These are phyloP conservation scores for Mortierella sp. DNA, from an alignment of 371 early-diverging fungal species.

Conservation along the genomic window DNA sequence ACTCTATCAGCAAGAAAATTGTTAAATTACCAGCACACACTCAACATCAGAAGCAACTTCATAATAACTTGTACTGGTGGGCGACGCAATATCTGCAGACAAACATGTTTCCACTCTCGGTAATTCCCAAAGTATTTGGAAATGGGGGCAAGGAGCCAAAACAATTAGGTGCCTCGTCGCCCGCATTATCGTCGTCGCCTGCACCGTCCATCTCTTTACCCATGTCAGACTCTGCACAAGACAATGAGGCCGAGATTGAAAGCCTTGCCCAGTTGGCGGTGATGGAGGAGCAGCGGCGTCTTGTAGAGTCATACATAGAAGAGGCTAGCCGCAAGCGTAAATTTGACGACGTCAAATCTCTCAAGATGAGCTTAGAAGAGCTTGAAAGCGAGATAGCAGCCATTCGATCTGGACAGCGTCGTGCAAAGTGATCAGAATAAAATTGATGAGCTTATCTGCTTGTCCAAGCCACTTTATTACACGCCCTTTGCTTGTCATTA, in stretches of 20 bases:
- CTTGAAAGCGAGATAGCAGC: conserved; percentile 76
- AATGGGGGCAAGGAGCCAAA: conserved; percentile 16
- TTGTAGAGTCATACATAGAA: conserved; percentile 76
- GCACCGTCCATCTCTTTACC: conserved; percentile 28
- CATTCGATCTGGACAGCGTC: conserved; percentile 32
- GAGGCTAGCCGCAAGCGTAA: conserved; percentile 83
- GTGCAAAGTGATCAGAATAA: neutral
- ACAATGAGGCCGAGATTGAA: conserved; percentile 57
- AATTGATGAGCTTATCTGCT: too few species aligned
- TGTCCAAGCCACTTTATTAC: neutral
- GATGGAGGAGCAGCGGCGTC: conserved; percentile 76
- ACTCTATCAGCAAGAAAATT: conserved; percentile 73
- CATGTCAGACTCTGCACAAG: conserved; percentile 21
- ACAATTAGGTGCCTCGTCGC: conserved; percentile 8
- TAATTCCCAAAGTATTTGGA: conserved; percentile 78
- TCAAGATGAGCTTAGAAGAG: conserved; percentile 80
- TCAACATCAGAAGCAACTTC: conserved; percentile 70
- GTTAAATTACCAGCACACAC: conserved; percentile 62
- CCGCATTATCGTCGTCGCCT: conserved; percentile 29
- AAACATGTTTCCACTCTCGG: conserved; percentile 90
- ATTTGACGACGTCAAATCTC: conserved; percentile 85
- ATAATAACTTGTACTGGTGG: conserved; percentile 76
- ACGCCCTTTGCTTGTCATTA: neutral
- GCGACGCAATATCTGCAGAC: conserved; percentile 85
- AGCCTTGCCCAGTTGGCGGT: conserved; percentile 71